Percentiles rank a stretch among this genome's conserved stretches.
phyloP scores from a whole-genome alignment of 805 yeast species.

The Starmerella sp. region DNA sequence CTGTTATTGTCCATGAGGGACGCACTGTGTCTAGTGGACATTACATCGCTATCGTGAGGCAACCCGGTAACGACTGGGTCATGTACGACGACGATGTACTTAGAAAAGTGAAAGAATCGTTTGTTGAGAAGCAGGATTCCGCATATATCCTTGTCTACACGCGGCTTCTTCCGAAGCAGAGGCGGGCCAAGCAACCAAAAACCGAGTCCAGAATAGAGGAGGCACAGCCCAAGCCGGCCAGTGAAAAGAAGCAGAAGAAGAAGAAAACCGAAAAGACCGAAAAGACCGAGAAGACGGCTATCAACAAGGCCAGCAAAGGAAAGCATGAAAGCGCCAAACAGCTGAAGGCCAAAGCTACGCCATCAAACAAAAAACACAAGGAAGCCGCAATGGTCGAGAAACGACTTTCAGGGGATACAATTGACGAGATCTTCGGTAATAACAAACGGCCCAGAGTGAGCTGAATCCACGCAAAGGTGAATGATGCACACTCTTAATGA shows the following conservation, averaged over 20 bases:
- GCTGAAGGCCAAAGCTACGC: neutral
- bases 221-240: neutral
- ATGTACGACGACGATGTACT: slow-evolving; percentile 89
- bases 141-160: slow-evolving; percentile 87
- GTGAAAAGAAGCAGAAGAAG: neutral
- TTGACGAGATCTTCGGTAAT: slow-evolving; percentile 24
- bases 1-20: slow-evolving; percentile 91
- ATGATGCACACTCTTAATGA: neutral
- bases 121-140: slow-evolving; percentile 69
- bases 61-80: slow-evolving; percentile 88
- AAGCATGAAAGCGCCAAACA: neutral
- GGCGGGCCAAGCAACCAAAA: neutral
- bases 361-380: neutral
- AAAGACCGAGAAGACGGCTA: neutral
- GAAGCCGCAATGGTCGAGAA: neutral
- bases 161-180: slow-evolving; percentile 29
- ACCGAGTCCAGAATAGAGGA: neutral
- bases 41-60: slow-evolving; percentile 80
- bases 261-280: neutral
- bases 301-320: neutral
- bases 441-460: slow-evolving; percentile 3
- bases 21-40: slow-evolving; percentile 88
- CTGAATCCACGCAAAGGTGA: neutral
- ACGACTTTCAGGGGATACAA: slow-evolving; percentile 19
- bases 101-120: slow-evolving; percentile 57